Base-by-base conservation (phyloP, 73 alveolate genomes). In the Tetrahymena elliotti region DNA sequence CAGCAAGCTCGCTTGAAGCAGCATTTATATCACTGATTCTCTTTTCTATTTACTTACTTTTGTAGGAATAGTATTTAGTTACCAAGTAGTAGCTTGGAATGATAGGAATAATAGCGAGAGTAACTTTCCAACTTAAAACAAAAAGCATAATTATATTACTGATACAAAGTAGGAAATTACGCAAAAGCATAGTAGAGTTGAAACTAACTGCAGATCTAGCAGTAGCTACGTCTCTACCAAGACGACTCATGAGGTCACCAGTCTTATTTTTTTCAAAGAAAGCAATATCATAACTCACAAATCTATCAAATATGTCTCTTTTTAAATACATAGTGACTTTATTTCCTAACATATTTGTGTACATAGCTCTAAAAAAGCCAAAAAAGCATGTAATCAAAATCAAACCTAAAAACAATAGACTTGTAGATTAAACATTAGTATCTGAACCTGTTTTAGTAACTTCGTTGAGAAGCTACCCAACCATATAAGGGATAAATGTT, bases 131-230 rank as follows among this genome's bases (percentile, higher is more conserved):
- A 52, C 93, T 47, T 33, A 94, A 47, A 12, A 68, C 92, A 52
- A 94, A 94, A 52, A 94, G 94, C 37, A 84, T 35, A 83, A 41
- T 35, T 7, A 94, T 88, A 22, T 84, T 94, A n/a, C 93, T 38
- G n/a, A 94, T 33, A 0, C 93, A 38, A 13, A 88, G 31, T 27
- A 88, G 52, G 83, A 53, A 41, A 94, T 94, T 94, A 84, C 96
- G 54, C 36, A 94, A 47, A 1, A 94, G 93, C 83, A 94, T 27
- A 35, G 93, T 94, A 37, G 93, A 84, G 35, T 94, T 94, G 82
- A 94, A 94, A 52, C 96, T 94, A 15, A 94, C 96, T 5, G 96
- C 96, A 15, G 95, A 34, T 88, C 92, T 94, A 1, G 96, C 96
- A 35, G 96, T 84, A 83, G 93, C 22, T 1, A 94, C 93, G 84